Evolutionary conservation across 495 filamentous ascomycete species (phyloP), one percentile per base, ranked within the genome.

Genomic region (Penicillium herquei): DNA sequence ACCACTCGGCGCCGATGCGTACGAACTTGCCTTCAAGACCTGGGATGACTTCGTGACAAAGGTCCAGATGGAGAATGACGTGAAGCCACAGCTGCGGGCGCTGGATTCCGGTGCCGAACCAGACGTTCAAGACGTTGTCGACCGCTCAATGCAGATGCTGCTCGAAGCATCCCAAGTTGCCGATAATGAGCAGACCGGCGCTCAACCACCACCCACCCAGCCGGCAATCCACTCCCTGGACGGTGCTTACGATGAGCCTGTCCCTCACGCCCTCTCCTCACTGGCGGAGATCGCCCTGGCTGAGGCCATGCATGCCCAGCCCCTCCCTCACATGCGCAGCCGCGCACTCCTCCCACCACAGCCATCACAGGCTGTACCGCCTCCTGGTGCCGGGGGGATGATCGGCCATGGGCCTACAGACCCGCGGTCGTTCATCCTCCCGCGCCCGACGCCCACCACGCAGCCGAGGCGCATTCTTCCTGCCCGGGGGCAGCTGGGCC

Each of bases 31-130:
- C 46, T 0, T 56, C 50, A 30, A 64, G 52, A 46, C 63, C 60
- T 77, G 74, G 74, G 74, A 76, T 6, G 72, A 78, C 56, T 78
- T 78, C 31, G 54, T 72, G 21, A 71, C 68, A 47, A 69, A 73
- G 12, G 74, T 68, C 32, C 72, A 69, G 32, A 54, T 77, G 39
- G 69, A 70, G 31, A 64, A 68, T 30, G 68, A 75, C 52, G 57
- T 75, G 45, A 67, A 70, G 42, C 72, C 72, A 3, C 72, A 73
- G 55, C 70, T 77, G 67, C 69, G 68, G 40, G 69, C 70, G n/a
- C 64, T 77, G 45, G 55, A 63, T 35, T 63, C 65, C 3, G 47
- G 54, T 3, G 53, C 56, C 12, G 62, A 63, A 8, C 43, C 55
- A 6, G 55, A 62, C 10, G 51, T 12, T 3, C 49, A 44, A 14